Evolutionary conservation across 805 yeast genomes (phyloP).

Genomic region (Trichomonascus vanleenenianus): DNA sequence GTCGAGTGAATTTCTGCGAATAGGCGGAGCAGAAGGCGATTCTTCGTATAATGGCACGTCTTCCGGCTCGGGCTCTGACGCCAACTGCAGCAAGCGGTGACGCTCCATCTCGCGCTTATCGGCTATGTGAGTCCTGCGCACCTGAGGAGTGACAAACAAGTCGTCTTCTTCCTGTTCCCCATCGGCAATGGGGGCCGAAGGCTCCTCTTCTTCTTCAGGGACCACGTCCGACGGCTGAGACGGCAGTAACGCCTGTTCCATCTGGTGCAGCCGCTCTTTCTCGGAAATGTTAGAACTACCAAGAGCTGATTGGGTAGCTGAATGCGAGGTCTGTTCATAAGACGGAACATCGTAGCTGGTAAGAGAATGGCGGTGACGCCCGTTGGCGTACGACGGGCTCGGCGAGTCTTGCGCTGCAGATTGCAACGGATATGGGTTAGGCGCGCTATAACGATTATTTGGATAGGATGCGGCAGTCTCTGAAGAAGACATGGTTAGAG

Average conservation of each 20-base stretch:
- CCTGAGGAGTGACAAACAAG: neutral
- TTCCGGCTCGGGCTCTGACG: conserved; percentile 32
- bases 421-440: too few species aligned
- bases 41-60: conserved; percentile 16
- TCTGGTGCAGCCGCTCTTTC: conserved; percentile 46
- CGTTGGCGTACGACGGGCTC: conserved; percentile 1
- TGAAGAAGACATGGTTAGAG: neutral
- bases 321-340: neutral
- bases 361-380: conserved; percentile 19
- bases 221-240: conserved; percentile 38
- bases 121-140: neutral
- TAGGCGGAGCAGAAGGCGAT: conserved; percentile 4
- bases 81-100: conserved; percentile 30
- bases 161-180: neutral
- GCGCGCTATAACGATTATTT: too few species aligned
- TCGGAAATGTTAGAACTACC: conserved; percentile 33
- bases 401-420: neutral
- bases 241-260: conserved; percentile 56
- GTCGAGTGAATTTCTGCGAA: too few species aligned
- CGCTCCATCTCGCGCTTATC: conserved; percentile 39
- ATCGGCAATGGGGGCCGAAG: conserved; percentile 7
- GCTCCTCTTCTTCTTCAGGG: neutral
- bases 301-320: neutral
- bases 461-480: neutral
- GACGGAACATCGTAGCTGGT: neutral